These are phyloP conservation scores for Oryza meyeriana DNA, from an alignment of 176 grass and related monocot species.

Conservation along the genomic window DNA sequence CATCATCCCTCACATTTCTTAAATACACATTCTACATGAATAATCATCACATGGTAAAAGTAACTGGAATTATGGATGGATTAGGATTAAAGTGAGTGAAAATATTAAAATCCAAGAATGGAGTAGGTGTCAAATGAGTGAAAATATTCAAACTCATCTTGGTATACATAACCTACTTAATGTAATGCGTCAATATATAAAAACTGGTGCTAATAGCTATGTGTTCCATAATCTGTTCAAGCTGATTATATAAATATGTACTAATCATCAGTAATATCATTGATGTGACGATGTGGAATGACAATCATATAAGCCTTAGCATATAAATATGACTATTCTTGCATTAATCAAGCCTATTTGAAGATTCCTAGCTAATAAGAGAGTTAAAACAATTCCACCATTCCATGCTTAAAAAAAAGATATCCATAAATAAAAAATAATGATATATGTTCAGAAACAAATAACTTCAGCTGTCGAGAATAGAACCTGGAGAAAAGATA, in stretches of 20 bases:
- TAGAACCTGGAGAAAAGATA: conserved; percentile 92
- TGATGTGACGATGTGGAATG: background rate
- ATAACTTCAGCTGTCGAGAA: background rate
- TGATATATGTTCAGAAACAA: background rate
- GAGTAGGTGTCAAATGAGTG: background rate
- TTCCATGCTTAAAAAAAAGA: background rate
- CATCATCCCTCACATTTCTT: background rate
- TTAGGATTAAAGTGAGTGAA: conserved; percentile 15
- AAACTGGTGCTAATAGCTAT: background rate
- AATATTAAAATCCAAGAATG: background rate
- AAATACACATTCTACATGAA: background rate
- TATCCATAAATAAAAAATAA: background rate
- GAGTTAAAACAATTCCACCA: conserved; percentile 8
- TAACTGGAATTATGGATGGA: background rate
- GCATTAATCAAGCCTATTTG: background rate
- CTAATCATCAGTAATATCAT: background rate
- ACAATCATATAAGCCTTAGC: background rate
- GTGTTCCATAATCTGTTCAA: conserved; percentile 8
- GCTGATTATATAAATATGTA: background rate
- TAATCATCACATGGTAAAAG: background rate
- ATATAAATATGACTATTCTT: background rate
- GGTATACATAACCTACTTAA: background rate
- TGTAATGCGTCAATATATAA: background rate
- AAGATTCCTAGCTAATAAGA: background rate
- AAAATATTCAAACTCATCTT: conserved; percentile 4